Evolutionary conservation across 2,329 filamentous ascomycete species (phyloP).

Genomic region (Mollisiaceae sp.): DNA sequence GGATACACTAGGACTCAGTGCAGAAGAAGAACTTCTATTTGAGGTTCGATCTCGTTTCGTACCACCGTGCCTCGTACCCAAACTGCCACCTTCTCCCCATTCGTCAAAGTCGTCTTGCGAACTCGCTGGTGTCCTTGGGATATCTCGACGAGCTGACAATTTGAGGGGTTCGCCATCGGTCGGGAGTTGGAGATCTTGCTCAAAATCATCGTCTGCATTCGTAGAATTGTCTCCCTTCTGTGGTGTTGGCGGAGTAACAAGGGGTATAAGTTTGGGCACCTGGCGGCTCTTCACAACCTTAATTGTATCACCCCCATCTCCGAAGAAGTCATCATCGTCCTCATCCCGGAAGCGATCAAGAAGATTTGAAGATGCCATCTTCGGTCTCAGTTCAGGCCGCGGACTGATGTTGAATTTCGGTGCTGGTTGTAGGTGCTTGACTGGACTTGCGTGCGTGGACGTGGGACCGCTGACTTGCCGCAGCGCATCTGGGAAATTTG

Average conservation of each 20-base stretch:
- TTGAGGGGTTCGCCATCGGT: constrained; percentile 65
- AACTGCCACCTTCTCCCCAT: constrained; percentile 90
- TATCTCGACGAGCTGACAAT: constrained; percentile 64
- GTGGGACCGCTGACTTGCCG: constrained; percentile 59
- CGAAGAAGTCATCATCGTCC: constrained; percentile 67
- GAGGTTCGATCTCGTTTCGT: constrained; percentile 81
- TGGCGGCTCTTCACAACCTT: constrained; percentile 66
- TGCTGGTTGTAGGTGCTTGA: constrained; percentile 47
- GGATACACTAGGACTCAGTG: constrained; percentile 88
- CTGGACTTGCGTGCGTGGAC: constrained; percentile 59
- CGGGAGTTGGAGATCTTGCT: constrained; percentile 74
- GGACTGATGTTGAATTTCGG: constrained; percentile 39
- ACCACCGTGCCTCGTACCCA: constrained; percentile 88
- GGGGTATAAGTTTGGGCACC: constrained; percentile 56
- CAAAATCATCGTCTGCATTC: constrained; percentile 67
- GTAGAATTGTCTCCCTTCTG: constrained; percentile 46
- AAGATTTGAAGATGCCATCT: constrained; percentile 48
- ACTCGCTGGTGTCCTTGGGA: constrained; percentile 64
- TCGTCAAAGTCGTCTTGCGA: constrained; percentile 81
- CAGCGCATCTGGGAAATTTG: constrained; percentile 69
- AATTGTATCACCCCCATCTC: constrained; percentile 68
- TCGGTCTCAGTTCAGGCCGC: constrained; percentile 34
- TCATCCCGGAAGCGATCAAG: constrained; percentile 69
- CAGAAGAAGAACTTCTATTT: constrained; percentile 85
- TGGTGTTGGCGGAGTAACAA: constrained; percentile 61